These are phyloP conservation scores for Artemisia annua DNA, from an alignment of 129 eudicot genomes.

Conservation along the genomic window DNA sequence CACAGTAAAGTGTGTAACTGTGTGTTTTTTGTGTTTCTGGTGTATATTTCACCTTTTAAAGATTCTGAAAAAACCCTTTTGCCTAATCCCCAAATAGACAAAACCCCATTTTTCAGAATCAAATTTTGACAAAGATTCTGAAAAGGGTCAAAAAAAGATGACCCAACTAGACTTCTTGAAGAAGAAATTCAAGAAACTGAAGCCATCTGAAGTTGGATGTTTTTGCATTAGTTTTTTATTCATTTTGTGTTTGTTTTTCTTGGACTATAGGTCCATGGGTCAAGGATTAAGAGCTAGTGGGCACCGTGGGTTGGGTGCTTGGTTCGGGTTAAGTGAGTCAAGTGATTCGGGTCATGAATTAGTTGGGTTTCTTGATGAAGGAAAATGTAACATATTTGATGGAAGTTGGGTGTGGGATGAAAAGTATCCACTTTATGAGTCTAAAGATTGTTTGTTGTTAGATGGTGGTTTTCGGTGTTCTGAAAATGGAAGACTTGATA, in stretches of 20 bases:
- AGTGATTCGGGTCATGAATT: slow-evolving; percentile 22
- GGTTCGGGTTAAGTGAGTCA: slow-evolving; percentile 48
- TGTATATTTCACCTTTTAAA: slow-evolving; percentile 12
- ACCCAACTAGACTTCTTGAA: slow-evolving; percentile 67
- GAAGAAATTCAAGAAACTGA: slow-evolving; percentile 67
- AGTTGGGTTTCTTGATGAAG: slow-evolving; percentile 60
- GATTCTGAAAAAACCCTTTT: slow-evolving; percentile 28
- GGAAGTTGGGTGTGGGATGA: slow-evolving; percentile 94
- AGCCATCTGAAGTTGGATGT: slow-evolving; percentile 58
- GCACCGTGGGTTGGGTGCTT: slow-evolving; percentile 36
- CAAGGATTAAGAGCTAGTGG: slow-evolving; percentile 33
- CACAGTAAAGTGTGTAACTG: not conserved
- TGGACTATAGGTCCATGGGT: slow-evolving; percentile 52
- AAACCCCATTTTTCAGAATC: slow-evolving; percentile 12
- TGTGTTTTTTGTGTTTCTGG: slow-evolving; percentile 7
- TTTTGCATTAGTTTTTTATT: slow-evolving; percentile 50
- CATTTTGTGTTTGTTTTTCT: slow-evolving; percentile 42
- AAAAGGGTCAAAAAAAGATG: slow-evolving; percentile 31
- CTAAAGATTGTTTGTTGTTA: slow-evolving; percentile 66
- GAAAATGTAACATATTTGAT: slow-evolving; percentile 59
- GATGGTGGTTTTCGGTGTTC: slow-evolving; percentile 82
- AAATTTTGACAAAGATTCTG: slow-evolving; percentile 21
- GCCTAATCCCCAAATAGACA: slow-evolving; percentile 16
- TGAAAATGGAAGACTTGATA: slow-evolving; percentile 73
- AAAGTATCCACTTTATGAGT: slow-evolving; percentile 69